Conservation (phyloP, 2,329 filamentous ascomycete genomes). For the Cladosporium sp. region DNA sequence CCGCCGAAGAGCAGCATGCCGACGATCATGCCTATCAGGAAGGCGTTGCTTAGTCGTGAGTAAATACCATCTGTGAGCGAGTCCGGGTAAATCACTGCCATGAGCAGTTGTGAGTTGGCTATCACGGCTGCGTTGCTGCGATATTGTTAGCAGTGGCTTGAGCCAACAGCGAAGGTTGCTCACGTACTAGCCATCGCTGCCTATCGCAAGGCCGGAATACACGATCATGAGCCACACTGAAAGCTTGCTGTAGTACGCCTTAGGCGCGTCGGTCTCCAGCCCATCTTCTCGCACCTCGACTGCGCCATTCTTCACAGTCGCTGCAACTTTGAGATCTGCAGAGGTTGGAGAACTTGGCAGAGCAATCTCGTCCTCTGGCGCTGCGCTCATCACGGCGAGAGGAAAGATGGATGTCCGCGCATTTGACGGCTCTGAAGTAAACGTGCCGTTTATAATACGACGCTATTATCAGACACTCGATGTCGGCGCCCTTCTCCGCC, state of each 20-base stretch:
- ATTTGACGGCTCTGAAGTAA: no score
- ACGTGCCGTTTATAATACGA: no score
- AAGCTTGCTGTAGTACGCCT: slow-evolving; percentile 22
- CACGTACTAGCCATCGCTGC: slow-evolving; percentile 28
- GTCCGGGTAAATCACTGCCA: slow-evolving; percentile 30
- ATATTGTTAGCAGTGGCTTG: no score
- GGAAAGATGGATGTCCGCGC: background rate
- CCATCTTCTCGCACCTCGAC: slow-evolving; percentile 19
- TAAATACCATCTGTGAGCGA: slow-evolving; percentile 24
- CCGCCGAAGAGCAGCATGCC: slow-evolving; percentile 31
- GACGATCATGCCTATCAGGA: slow-evolving; percentile 31
- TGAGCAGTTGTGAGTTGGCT: slow-evolving; percentile 28
- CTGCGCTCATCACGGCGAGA: background rate
- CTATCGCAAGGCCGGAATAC: slow-evolving; percentile 31
- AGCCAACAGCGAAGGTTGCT: background rate
- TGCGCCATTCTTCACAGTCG: background rate
- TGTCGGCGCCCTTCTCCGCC: no score
- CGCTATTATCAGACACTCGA: no score
- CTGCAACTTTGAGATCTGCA: background rate
- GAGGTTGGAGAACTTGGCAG: background rate
- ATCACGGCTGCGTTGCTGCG: slow-evolving; percentile 29
- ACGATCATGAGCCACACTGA: slow-evolving; percentile 31
- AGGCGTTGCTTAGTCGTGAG: slow-evolving; percentile 30
- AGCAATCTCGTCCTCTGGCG: background rate
- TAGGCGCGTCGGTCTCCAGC: slow-evolving; percentile 8